A percentile compares a stretch with the other conserved stretches of the same genome.
Evolutionary conservation across 495 filamentous ascomycete species (phyloP).

Genomic region (Penicillium simplicissimum): DNA sequence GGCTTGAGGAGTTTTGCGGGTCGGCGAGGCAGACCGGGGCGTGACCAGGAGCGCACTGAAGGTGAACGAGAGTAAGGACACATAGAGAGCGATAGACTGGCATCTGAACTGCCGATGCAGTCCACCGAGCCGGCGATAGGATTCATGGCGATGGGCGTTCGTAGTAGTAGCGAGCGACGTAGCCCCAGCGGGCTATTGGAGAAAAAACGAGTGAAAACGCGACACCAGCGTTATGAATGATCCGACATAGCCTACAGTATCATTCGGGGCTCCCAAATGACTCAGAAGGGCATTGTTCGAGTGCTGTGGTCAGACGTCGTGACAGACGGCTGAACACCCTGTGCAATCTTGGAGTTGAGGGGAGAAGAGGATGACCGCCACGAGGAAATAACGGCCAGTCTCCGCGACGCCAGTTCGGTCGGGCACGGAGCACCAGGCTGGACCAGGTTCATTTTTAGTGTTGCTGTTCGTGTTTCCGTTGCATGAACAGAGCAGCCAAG

Average conservation of each 20-base stretch:
- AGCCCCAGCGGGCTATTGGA: slow-evolving; percentile 13
- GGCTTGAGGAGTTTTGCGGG: slow-evolving; percentile 2
- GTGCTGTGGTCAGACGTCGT: not conserved
- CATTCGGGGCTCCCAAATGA: not conserved
- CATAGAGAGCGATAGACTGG: slow-evolving; percentile 11
- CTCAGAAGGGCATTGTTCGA: slow-evolving; percentile 1
- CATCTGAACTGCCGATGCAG: slow-evolving; percentile 6
- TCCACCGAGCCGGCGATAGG: not conserved
- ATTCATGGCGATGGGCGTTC: slow-evolving; percentile 10
- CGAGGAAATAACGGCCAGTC: not conserved
- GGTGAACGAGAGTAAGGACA: slow-evolving; percentile 15
- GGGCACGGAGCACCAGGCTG: slow-evolving; percentile 5
- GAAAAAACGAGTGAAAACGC: slow-evolving; percentile 11
- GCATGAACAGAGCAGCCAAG: slow-evolving; percentile 17
- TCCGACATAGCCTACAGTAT: slow-evolving; percentile 10
- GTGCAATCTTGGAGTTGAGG: not conserved
- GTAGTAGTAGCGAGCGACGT: slow-evolving; percentile 26
- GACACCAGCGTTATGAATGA: slow-evolving; percentile 5
- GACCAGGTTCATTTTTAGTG: not conserved
- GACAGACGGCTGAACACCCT: not conserved
- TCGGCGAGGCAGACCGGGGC: slow-evolving; percentile 7
- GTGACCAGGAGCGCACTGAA: slow-evolving; percentile 10
- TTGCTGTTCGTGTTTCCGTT: not conserved
- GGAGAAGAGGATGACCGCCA: not conserved
- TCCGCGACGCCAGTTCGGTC: not conserved